Conservation (phyloP, 768 basidiomycete species). For the Kwoniella bestiolae region DNA sequence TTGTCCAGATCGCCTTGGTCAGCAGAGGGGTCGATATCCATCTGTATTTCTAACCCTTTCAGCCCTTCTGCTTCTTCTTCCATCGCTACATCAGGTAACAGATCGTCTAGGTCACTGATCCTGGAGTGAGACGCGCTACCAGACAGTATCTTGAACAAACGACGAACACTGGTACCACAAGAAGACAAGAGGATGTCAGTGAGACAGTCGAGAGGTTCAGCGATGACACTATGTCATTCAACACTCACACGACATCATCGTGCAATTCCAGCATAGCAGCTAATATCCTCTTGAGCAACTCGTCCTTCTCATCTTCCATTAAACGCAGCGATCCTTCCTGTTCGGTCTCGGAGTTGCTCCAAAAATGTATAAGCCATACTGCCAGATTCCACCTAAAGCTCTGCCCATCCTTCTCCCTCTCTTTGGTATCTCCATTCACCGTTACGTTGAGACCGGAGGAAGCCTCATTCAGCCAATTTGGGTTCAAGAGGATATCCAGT, state of each 20-base stretch:
- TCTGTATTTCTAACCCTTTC: conserved; percentile 11
- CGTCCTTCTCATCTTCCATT: conserved; percentile 8
- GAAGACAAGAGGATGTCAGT: background rate
- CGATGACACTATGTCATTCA: background rate
- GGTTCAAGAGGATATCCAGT: conserved; percentile 20
- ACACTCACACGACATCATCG: conserved; percentile 28
- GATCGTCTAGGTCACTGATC: background rate
- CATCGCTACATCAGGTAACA: conserved; percentile 1
- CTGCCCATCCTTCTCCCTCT: background rate
- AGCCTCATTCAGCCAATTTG: background rate
- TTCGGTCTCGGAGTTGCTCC: conserved; percentile 1
- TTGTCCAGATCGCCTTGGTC: background rate
- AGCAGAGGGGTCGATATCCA: background rate
- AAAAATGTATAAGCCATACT: conserved; percentile 17
- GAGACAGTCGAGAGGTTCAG: background rate
- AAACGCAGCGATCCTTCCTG: background rate
- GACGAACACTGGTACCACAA: background rate
- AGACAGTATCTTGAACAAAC: conserved; percentile 2
- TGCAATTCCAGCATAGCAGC: conserved; percentile 14
- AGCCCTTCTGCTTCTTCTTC: conserved; percentile 6
- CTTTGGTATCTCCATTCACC: background rate
- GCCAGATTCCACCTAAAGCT: conserved; percentile 26
- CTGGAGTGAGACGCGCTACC: background rate
- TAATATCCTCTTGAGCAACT: background rate
- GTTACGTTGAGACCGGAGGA: background rate